Conservation (phyloP, 2,329 filamentous ascomycete species). For the Metarhizium humberi region DNA sequence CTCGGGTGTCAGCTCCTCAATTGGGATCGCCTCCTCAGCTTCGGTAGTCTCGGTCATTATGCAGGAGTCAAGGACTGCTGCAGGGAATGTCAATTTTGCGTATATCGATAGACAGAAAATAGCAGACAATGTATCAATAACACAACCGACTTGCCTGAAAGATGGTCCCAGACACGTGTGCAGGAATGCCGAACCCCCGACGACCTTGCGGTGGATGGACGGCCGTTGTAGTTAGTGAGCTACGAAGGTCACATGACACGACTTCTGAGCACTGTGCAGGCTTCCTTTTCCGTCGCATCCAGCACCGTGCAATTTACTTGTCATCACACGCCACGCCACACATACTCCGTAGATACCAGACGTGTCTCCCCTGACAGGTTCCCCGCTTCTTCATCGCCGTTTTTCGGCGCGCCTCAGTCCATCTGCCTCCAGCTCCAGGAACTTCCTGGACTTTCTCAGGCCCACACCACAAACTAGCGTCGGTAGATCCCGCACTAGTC, state of each 20-base stretch:
- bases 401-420: not conserved
- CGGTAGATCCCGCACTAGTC: not conserved
- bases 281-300: not conserved
- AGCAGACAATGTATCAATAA: not conserved
- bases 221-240: not conserved
- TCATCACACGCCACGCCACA: too few relatives aligned
- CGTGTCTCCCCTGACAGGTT: not conserved
- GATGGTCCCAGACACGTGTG: not conserved
- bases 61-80: not conserved
- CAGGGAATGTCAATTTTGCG: not conserved
- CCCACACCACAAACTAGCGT: not conserved
- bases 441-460: not conserved
- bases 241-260: not conserved
- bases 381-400: not conserved
- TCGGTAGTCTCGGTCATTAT: constrained; percentile 36
- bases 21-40: constrained; percentile 33
- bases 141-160: not conserved
- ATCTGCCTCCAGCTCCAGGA: too few relatives aligned
- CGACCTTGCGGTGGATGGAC: not conserved
- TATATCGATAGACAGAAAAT: not conserved
- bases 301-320: not conserved
- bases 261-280: not conserved
- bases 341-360: too few relatives aligned
- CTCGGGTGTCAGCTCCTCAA: constrained; percentile 53
- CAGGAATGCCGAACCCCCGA: constrained; percentile 1